phyloP scores from a whole-genome alignment of 1,284 basidiomycete species.

The Vanrija sp. region DNA sequence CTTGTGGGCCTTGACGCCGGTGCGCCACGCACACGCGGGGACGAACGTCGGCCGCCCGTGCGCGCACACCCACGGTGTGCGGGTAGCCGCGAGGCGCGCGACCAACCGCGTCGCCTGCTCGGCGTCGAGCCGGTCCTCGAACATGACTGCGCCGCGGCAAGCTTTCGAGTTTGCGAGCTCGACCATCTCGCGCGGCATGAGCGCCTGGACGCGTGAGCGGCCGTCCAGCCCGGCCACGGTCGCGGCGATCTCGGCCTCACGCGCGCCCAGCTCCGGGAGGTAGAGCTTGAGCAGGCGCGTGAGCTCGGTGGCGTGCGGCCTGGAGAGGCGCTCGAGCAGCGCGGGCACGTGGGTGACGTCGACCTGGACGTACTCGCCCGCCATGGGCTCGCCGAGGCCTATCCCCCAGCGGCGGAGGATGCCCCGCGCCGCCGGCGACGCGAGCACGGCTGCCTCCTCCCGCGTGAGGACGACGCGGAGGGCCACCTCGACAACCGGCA shows the following conservation, averaged over 20 bases:
- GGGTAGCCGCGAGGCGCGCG: conserved; percentile 61
- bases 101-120: conserved; percentile 71
- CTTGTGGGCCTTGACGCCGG: not conserved
- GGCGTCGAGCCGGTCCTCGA: conserved; percentile 71
- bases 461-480: conserved; percentile 61
- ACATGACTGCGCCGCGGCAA: conserved; percentile 94
- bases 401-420: conserved; percentile 72
- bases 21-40: conserved; percentile 38
- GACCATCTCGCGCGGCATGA: conserved; percentile 71
- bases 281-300: conserved; percentile 34
- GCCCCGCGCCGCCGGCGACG: conserved; percentile 17
- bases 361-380: conserved; percentile 45
- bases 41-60: conserved; percentile 61
- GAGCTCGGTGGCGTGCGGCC: conserved; percentile 30
- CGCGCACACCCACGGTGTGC: conserved; percentile 88
- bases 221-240: conserved; percentile 18
- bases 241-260: conserved; percentile 31
- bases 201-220: conserved; percentile 60
- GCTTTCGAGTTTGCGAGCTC: conserved; percentile 88
- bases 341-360: conserved; percentile 41
- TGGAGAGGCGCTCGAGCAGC: conserved; percentile 48
- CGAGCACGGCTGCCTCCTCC: conserved; percentile 58
- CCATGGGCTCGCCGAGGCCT: conserved; percentile 48
- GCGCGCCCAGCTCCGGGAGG: conserved; percentile 24
- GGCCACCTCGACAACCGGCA: conserved; percentile 36